Percentiles rank a stretch among this genome's conserved stretches.
These are phyloP conservation scores for Barnettozyma sucrosica DNA, from an alignment of 805 yeast species.

Conservation along the genomic window DNA sequence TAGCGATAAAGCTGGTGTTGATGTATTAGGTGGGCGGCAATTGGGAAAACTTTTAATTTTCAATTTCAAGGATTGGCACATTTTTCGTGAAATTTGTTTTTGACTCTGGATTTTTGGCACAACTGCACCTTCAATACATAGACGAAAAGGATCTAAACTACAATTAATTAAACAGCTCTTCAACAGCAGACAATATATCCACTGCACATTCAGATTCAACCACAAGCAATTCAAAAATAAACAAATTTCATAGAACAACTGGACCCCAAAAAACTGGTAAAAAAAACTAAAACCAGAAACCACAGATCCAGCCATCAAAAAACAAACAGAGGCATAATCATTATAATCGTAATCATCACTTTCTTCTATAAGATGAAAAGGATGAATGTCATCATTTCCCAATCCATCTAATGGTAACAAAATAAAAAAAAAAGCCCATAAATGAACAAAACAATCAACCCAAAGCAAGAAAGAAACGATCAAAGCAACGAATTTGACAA, in stretches of 20 bases:
- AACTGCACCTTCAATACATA: no score
- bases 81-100: background rate
- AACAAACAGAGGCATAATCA: background rate
- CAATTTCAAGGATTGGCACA: conserved; percentile 5
- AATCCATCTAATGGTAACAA: background rate
- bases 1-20: background rate
- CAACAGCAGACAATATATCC: background rate
- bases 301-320: background rate
- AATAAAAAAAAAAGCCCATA: background rate
- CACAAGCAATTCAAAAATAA: background rate
- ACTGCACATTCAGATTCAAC: background rate
- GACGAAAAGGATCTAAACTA: background rate
- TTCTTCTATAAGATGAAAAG: background rate
- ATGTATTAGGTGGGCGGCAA: background rate
- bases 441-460: background rate
- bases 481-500: no score
- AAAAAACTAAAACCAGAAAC: conserved; percentile 2
- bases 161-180: background rate
- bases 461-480: background rate
- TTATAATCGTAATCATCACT: conserved; percentile 1
- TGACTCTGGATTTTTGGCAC: conserved; percentile 6
- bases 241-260: background rate
- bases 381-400: background rate
- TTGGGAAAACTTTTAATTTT: conserved; percentile 3
- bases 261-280: conserved; percentile 1